Evolutionary conservation across 208 protist genomes (phyloP).

Genomic region (Leishmania tropica): DNA sequence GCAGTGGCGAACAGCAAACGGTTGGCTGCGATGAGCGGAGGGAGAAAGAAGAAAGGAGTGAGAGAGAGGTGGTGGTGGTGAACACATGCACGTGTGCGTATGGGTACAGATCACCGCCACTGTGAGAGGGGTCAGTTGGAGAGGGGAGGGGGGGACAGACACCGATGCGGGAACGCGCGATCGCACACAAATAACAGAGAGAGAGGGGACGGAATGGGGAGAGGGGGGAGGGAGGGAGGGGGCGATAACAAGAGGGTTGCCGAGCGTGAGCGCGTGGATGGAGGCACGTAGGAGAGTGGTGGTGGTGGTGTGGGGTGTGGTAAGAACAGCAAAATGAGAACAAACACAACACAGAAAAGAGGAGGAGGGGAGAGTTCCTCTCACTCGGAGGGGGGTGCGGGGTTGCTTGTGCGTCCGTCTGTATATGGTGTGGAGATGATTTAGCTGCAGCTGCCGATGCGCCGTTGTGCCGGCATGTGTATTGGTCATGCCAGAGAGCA

Average conservation of each 20-base stretch:
- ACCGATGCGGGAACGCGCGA: background rate
- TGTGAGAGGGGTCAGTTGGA: background rate
- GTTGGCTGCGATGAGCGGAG: background rate
- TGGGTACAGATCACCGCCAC: background rate
- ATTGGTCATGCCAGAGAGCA: background rate
- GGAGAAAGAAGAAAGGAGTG: background rate
- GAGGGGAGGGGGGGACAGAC: background rate
- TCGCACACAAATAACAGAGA: background rate
- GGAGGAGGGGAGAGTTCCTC: background rate
- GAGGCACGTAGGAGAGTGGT: background rate
- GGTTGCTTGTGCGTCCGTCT: background rate
- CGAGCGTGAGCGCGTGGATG: background rate
- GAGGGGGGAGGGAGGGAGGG: no score
- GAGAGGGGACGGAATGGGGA: no score
- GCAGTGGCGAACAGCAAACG: background rate
- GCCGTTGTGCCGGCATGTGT: background rate
- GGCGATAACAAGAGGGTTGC: background rate
- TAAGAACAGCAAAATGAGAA: conserved; percentile 8
- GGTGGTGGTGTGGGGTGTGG: background rate
- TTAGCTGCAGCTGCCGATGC: background rate
- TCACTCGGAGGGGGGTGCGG: background rate
- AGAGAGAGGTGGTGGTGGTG: background rate
- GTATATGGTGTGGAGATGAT: background rate
- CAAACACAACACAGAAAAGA: background rate
- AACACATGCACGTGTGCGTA: background rate